A percentile compares a stretch with the other conserved stretches of the same genome.
Evolutionary conservation across 2,329 filamentous ascomycete species (phyloP).

Genomic region (Pestalotiopsis sp.): DNA sequence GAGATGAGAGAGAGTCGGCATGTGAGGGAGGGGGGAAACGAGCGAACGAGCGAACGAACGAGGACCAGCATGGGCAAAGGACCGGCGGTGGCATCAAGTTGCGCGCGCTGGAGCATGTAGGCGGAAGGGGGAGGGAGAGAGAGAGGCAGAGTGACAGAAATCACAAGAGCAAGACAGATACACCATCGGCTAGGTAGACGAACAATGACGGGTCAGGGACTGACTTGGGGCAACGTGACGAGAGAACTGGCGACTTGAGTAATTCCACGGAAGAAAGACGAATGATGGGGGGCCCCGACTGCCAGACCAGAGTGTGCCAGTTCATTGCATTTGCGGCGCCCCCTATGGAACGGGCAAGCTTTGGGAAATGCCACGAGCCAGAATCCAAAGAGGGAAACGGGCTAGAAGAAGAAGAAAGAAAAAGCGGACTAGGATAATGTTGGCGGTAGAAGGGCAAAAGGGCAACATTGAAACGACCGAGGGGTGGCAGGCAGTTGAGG

Average conservation of each 20-base stretch:
- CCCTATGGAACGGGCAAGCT: not conserved
- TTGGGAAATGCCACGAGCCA: slow-evolving; percentile 10
- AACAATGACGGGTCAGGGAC: not conserved
- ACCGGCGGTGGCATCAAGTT: not conserved
- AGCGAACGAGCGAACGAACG: not conserved
- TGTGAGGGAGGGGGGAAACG: not conserved
- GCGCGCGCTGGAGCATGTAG: not conserved
- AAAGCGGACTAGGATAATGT: not conserved
- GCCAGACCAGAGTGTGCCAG: not conserved
- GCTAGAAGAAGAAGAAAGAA: not conserved
- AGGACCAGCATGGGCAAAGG: not conserved
- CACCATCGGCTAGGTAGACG: not conserved
- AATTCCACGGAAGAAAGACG: not conserved
- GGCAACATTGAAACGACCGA: not conserved
- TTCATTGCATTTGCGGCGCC: not conserved
- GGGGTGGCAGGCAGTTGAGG: not conserved
- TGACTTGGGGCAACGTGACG: not conserved
- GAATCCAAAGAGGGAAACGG: slow-evolving; percentile 5
- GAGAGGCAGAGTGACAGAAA: slow-evolving; percentile 2
- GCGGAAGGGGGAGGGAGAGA: not conserved
- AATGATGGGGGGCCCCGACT: not conserved
- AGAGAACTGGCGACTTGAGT: not conserved
- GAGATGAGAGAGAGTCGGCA: not conserved
- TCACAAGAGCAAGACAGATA: not conserved
- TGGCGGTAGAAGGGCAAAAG: not conserved